These are phyloP conservation scores for Suhomyces sp. DNA, from an alignment of 805 yeast genomes.

Conservation along the genomic window DNA sequence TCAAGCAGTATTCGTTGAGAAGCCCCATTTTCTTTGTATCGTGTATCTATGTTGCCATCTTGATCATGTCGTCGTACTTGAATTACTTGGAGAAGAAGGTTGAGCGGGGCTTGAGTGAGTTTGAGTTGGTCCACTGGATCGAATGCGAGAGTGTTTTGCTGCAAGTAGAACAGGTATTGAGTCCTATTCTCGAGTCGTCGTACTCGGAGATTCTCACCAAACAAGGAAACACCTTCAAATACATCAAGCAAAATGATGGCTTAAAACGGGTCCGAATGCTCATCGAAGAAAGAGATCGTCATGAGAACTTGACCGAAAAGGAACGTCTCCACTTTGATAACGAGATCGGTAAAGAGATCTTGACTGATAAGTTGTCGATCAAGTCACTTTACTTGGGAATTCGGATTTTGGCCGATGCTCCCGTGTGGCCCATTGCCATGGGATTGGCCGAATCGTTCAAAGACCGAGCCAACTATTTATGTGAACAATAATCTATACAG, in stretches of 20 bases:
- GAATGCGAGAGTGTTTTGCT: constrained; percentile 58
- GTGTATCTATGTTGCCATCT: constrained; percentile 60
- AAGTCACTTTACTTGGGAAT: constrained; percentile 67
- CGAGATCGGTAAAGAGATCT: constrained; percentile 43
- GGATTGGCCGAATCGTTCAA: constrained; percentile 78
- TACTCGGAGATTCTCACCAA: constrained; percentile 58
- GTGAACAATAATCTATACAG: background rate
- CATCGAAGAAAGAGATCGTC: constrained; percentile 7
- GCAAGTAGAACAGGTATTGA: constrained; percentile 56
- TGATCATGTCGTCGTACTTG: constrained; percentile 62
- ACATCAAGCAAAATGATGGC: constrained; percentile 10
- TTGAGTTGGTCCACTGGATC: constrained; percentile 46
- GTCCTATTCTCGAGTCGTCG: constrained; percentile 50
- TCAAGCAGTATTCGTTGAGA: constrained; percentile 63
- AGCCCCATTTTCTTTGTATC: constrained; percentile 77
- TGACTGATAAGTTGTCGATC: constrained; percentile 51
- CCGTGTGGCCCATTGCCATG: constrained; percentile 81
- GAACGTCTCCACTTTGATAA: constrained; percentile 30
- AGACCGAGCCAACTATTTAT: constrained; percentile 39
- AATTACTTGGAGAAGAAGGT: constrained; percentile 46
- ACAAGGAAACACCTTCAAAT: constrained; percentile 57
- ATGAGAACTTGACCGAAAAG: constrained; percentile 43
- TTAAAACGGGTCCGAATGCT: constrained; percentile 5
- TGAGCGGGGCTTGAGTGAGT: constrained; percentile 15
- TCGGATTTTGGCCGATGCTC: constrained; percentile 76